Evolutionary conservation across 2,329 filamentous ascomycete species (phyloP).

Genomic region (Talaromyces sp.): DNA sequence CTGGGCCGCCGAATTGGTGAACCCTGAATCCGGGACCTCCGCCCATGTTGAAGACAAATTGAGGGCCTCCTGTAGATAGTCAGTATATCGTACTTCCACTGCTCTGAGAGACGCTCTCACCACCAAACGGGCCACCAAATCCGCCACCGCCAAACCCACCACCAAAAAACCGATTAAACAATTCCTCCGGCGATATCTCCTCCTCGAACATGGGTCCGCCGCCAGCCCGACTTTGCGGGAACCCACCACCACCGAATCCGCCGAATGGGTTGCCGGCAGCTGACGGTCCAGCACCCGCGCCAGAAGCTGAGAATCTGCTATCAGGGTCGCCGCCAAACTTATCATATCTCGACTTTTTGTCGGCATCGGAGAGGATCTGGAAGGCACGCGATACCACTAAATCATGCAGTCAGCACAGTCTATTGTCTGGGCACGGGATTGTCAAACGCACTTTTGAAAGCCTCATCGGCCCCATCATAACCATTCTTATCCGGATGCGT

Average conservation of each 20-base stretch:
- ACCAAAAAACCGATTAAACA: constrained; percentile 96
- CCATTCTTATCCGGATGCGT: constrained; percentile 99
- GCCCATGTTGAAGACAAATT: constrained; percentile 93
- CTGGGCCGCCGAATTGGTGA: constrained; percentile 85
- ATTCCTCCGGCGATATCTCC: constrained; percentile 91
- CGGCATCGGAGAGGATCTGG: constrained; percentile 84
- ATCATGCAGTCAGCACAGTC: neutral
- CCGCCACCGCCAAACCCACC: constrained; percentile 53
- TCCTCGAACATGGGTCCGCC: constrained; percentile 71
- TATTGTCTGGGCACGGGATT: too few species aligned
- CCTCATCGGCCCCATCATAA: constrained; percentile 90
- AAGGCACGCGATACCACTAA: constrained; percentile 87
- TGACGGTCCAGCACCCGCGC: constrained; percentile 35
- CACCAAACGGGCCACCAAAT: constrained; percentile 66
- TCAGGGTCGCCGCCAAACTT: constrained; percentile 89
- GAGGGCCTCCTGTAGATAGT: constrained; percentile 58
- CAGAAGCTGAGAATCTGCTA: constrained; percentile 65
- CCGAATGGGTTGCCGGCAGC: constrained; percentile 40
- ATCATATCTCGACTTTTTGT: constrained; percentile 88
- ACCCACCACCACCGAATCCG: constrained; percentile 48
- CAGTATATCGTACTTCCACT: constrained; percentile 11
- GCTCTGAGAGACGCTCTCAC: constrained; percentile 41
- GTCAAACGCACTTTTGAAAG: constrained; percentile 72
- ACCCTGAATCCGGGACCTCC: constrained; percentile 88
- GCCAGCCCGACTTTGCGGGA: constrained; percentile 41